Evolutionary conservation across 2,329 filamentous ascomycete species (phyloP).

Genomic region (Cladosporium phlei): DNA sequence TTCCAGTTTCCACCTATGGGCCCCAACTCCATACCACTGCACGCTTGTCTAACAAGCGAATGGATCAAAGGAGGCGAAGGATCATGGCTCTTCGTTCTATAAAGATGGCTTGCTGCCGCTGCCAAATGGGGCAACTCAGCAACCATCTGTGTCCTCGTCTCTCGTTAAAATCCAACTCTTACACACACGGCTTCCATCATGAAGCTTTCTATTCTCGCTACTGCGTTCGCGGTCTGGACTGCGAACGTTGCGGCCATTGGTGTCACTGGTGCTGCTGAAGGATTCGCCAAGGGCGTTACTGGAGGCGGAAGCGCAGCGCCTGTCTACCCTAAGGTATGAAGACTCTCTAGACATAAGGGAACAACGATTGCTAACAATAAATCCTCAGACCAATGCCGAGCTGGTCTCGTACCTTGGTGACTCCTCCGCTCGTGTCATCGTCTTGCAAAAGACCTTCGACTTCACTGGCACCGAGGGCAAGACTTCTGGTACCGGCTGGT

Average conservation of each 20-base stretch:
- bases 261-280: slow-evolving; percentile 28
- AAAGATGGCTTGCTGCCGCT: too few species aligned
- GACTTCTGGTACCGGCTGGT: slow-evolving; percentile 46
- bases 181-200: slow-evolving; percentile 4
- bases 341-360: too few species aligned
- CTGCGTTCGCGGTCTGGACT: slow-evolving; percentile 4
- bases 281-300: slow-evolving; percentile 50
- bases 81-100: too few species aligned
- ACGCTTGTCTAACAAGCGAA: too few species aligned
- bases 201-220: slow-evolving; percentile 5
- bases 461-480: slow-evolving; percentile 52
- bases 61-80: too few species aligned
- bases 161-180: not conserved
- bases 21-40: slow-evolving; percentile 1
- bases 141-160: not conserved
- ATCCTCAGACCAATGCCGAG: slow-evolving; percentile 45
- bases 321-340: slow-evolving; percentile 51
- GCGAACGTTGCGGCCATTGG: slow-evolving; percentile 9
- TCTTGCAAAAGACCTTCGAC: slow-evolving; percentile 50
- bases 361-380: too few species aligned
- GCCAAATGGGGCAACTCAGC: too few species aligned
- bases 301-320: slow-evolving; percentile 52
- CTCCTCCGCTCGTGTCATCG: slow-evolving; percentile 51
- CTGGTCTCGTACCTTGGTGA: slow-evolving; percentile 56
- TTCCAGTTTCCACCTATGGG: too few species aligned